Evolutionary conservation across 2,329 filamentous ascomycete species (phyloP).

Genomic region (Fusarium succisae): DNA sequence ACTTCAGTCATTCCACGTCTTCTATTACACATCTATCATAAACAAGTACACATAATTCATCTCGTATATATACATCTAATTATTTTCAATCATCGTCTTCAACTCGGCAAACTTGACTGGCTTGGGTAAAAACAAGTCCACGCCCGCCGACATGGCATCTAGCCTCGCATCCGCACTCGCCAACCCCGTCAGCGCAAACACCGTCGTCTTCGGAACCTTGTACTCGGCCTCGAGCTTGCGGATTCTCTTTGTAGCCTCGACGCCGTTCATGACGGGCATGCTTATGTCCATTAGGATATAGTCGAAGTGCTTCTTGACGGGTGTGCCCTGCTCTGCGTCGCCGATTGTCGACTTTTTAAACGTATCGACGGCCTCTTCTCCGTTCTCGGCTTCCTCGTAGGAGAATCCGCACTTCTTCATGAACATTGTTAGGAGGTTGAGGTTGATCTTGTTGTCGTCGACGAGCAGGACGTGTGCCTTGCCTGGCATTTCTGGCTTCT

Average conservation of each 20-base stretch:
- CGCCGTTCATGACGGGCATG: slow-evolving; percentile 65
- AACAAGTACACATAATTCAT: slow-evolving; percentile 12
- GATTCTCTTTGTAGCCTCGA: slow-evolving; percentile 59
- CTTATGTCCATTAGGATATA: slow-evolving; percentile 59
- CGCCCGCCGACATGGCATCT: slow-evolving; percentile 59
- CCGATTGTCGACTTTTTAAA: slow-evolving; percentile 47
- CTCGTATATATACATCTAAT: slow-evolving; percentile 15
- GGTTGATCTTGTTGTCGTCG: slow-evolving; percentile 56
- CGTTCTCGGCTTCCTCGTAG: slow-evolving; percentile 56
- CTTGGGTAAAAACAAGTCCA: slow-evolving; percentile 62
- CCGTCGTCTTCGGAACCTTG: slow-evolving; percentile 51
- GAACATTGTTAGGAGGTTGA: slow-evolving; percentile 54
- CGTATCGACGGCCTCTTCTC: slow-evolving; percentile 57
- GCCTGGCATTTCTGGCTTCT: neutral
- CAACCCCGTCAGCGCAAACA: slow-evolving; percentile 63
- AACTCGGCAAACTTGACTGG: slow-evolving; percentile 57
- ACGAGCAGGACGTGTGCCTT: slow-evolving; percentile 49
- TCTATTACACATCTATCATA: slow-evolving; percentile 11
- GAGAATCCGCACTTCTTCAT: slow-evolving; percentile 54
- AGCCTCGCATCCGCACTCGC: slow-evolving; percentile 59
- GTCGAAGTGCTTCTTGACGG: slow-evolving; percentile 41
- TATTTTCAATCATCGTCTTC: slow-evolving; percentile 45
- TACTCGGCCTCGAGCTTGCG: slow-evolving; percentile 57
- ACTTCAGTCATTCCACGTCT: neutral
- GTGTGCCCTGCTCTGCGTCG: neutral